Base-by-base conservation (phyloP, 108 stramenopile genomes). In the Schizochytrium sp. region DNA sequence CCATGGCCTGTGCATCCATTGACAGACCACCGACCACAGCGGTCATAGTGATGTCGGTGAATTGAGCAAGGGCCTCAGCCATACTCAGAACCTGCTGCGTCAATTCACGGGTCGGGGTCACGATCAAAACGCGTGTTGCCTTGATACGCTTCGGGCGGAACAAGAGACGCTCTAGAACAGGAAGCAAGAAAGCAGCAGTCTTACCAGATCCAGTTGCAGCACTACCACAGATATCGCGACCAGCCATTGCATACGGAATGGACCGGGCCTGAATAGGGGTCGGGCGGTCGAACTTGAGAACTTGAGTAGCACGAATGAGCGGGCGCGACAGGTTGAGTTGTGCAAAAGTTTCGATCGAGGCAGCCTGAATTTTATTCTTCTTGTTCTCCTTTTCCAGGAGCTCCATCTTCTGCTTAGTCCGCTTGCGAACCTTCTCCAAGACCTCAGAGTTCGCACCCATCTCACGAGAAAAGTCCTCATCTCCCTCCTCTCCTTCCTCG, bases 171-270 rank as follows among this genome's bases (percentile, higher is more conserved):
- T 99, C 98, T 46, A 99, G 92, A 7, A 97, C 91, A 40, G 99
- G 99, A 0, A 99, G 93, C 44, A 97, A 88, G 88, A 99, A 99
- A 4, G 99, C 99, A 8, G 98, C 99, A 49, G 97, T 98, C 57
- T 90, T 89, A 49, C 91, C 92, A 60, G 90, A 89, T 17, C 96
- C 96, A 12, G 96, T 96, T 15, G 93, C 94, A 12, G 96, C 96
- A 41, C 93, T 94, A 46, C 97, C 99, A 87, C 97, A 98, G 87
- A 99, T 96, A 91, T 99, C 99, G 56, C 97, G 88, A 2, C 97
- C 97, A 41, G 97, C 96, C 72, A 99, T 89, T 2, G 97, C 98
- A 49, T 96, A 92, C 12, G 99, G 99, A 12, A 99, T 95, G 58
- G 96, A 95, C 10, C 93, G 89, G 5, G 95, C 94, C 90, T 99